Conservation (phyloP, 2,329 filamentous ascomycete genomes). For the Penicillium sp. region DNA sequence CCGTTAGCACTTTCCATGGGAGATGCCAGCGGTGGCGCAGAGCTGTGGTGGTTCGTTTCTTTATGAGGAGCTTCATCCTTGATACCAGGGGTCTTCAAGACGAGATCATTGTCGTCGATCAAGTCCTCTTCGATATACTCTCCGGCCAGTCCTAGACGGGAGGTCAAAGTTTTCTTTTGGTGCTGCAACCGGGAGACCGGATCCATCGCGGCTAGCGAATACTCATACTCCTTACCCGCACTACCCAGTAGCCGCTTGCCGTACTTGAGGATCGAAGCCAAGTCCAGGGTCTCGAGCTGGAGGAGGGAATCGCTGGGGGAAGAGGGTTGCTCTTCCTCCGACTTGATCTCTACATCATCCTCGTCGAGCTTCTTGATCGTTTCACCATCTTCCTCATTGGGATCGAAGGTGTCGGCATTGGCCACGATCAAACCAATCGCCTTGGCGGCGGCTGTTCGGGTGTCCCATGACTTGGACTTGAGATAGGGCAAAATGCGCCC, state of each 20-base stretch:
- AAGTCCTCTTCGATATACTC: slow-evolving; percentile 79
- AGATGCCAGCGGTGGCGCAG: too few relatives aligned
- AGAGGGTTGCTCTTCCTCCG: slow-evolving; percentile 37
- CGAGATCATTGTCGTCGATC: slow-evolving; percentile 54
- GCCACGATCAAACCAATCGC: slow-evolving; percentile 89
- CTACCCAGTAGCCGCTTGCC: slow-evolving; percentile 77
- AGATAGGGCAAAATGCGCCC: slow-evolving; percentile 92
- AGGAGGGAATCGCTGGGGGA: slow-evolving; percentile 53
- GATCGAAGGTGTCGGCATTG: slow-evolving; percentile 78
- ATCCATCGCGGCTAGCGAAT: slow-evolving; percentile 69
- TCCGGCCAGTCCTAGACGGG: slow-evolving; percentile 73
- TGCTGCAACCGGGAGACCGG: slow-evolving; percentile 70
- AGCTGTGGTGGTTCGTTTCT: too few relatives aligned
- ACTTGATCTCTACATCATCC: slow-evolving; percentile 34
- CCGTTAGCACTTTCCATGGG: slow-evolving; percentile 46
- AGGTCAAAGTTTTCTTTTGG: slow-evolving; percentile 78
- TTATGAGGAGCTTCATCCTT: too few relatives aligned
- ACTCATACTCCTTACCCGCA: slow-evolving; percentile 73
- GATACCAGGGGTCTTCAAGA: slow-evolving; percentile 35
- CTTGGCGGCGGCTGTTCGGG: slow-evolving; percentile 81
- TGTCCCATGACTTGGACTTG: slow-evolving; percentile 93
- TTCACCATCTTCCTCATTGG: slow-evolving; percentile 70
- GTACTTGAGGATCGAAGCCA: slow-evolving; percentile 68
- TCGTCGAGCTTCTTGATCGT: slow-evolving; percentile 44
- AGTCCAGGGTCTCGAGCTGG: slow-evolving; percentile 64